Conservation (phyloP, 2,329 filamentous ascomycete species). For the Nemania sp. region DNA sequence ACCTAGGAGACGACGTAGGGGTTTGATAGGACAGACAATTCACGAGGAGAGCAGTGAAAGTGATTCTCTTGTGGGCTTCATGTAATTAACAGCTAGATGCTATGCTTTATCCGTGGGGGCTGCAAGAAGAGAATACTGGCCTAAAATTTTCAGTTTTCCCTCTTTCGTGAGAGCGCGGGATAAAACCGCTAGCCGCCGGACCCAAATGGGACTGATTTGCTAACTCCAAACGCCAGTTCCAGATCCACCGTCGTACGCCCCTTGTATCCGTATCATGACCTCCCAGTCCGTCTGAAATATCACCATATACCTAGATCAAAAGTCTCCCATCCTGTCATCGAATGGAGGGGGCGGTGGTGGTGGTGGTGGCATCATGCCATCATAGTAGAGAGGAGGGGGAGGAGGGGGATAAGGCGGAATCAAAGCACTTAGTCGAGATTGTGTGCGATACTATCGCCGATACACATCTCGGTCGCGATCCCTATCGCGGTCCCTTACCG, state of each 20-base stretch:
- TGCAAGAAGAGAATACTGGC: slow-evolving; percentile 8
- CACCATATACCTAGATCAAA: slow-evolving; percentile 30
- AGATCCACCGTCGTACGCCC: slow-evolving; percentile 18
- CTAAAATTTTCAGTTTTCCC: background rate
- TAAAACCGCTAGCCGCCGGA: slow-evolving; percentile 12
- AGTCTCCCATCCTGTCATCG: slow-evolving; percentile 3
- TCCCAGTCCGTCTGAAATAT: slow-evolving; percentile 5
- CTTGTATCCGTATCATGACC: slow-evolving; percentile 12
- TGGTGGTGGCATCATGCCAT: background rate
- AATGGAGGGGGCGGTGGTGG: background rate
- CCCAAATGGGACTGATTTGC: slow-evolving; percentile 11
- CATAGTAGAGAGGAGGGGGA: background rate
- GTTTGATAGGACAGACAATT: slow-evolving; percentile 74
- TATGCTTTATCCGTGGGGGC: slow-evolving; percentile 8
- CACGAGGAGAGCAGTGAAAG: slow-evolving; percentile 77
- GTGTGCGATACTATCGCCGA: slow-evolving; percentile 58
- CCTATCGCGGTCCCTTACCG: slow-evolving; percentile 44
- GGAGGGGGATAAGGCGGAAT: background rate
- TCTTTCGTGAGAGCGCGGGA: background rate
- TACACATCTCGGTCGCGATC: slow-evolving; percentile 62
- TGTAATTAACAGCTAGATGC: slow-evolving; percentile 13
- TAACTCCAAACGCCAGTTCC: slow-evolving; percentile 31
- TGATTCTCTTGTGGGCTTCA: slow-evolving; percentile 49
- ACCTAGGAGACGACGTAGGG: slow-evolving; percentile 58
- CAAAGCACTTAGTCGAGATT: slow-evolving; percentile 21